Evolutionary conservation across 768 basidiomycete genomes (phyloP).

Genomic region (Pulveroboletus sp.): DNA sequence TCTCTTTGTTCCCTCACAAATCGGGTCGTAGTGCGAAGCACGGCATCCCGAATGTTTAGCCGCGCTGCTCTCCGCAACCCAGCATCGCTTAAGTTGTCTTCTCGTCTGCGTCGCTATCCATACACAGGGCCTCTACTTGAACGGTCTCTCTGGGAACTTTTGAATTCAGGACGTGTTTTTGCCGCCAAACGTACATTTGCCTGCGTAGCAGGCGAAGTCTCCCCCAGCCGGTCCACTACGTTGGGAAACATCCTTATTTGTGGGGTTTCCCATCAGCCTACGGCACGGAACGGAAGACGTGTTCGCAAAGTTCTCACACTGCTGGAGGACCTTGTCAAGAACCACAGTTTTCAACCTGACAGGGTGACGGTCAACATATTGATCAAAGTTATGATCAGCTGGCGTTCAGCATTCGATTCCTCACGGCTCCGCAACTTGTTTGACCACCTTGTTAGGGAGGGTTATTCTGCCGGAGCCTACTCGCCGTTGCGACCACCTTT

Average conservation of each 20-base stretch:
- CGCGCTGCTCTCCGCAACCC: constrained; percentile 4
- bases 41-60: constrained; percentile 5
- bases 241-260: constrained; percentile 61
- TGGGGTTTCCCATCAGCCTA: constrained; percentile 33
- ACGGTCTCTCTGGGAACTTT: constrained; percentile 20
- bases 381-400: constrained; percentile 56
- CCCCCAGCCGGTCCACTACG: constrained; percentile 34
- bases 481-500: constrained; percentile 43
- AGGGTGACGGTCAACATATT: constrained; percentile 70
- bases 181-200: constrained; percentile 45
- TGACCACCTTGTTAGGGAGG: constrained; percentile 56
- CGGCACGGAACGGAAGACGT: constrained; percentile 41
- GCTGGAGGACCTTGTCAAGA: constrained; percentile 41
- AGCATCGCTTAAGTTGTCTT: constrained; percentile 15
- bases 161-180: constrained; percentile 35
- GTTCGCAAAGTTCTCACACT: constrained; percentile 41
- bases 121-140: constrained; percentile 11
- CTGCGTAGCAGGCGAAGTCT: constrained; percentile 26
- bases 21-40: constrained; percentile 8
- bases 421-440: constrained; percentile 54
- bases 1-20: constrained; percentile 4
- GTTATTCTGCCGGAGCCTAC: constrained; percentile 47
- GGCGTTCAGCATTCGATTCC: constrained; percentile 43
- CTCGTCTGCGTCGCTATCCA: constrained; percentile 11
- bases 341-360: constrained; percentile 57